These are phyloP conservation scores for Carex littledalei DNA, from an alignment of 176 grass and related monocot species.

Conservation along the genomic window DNA sequence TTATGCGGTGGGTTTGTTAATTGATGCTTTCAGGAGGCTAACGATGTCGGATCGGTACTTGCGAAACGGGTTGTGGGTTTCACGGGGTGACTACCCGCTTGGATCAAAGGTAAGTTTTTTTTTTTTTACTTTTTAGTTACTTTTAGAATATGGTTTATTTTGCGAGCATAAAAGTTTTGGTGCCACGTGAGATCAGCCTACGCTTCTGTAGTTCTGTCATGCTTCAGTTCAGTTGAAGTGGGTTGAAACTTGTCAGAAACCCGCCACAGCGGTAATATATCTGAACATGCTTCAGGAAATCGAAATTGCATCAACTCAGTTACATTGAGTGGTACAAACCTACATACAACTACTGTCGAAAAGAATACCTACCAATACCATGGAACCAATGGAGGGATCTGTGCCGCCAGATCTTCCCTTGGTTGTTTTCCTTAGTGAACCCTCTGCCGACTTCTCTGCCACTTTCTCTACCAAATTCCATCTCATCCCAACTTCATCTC, in stretches of 20 bases:
- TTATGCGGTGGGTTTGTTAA: slow-evolving; percentile 34
- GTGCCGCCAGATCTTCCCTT: slow-evolving; percentile 17
- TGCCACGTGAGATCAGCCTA: too few relatives aligned
- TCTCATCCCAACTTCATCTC: slow-evolving; percentile 1
- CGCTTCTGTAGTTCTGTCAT: too few relatives aligned
- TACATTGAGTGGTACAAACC: neutral
- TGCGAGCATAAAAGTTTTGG: too few relatives aligned
- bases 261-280: too few relatives aligned
- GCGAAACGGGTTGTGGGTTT: slow-evolving; percentile 23
- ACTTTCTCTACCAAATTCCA: slow-evolving; percentile 12
- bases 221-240: too few relatives aligned
- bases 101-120: neutral
- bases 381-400: neutral
- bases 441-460: neutral
- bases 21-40: slow-evolving; percentile 36
- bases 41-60: slow-evolving; percentile 34
- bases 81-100: neutral
- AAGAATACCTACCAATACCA: too few relatives aligned
- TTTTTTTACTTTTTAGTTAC: too few relatives aligned
- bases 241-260: too few relatives aligned
- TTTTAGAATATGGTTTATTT: too few relatives aligned
- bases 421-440: slow-evolving; percentile 17
- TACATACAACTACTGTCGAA: neutral
- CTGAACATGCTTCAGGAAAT: too few relatives aligned
- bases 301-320: too few relatives aligned